phyloP scores from a whole-genome alignment of 305 asterid genomes.

The Fraxinus sp. region DNA sequence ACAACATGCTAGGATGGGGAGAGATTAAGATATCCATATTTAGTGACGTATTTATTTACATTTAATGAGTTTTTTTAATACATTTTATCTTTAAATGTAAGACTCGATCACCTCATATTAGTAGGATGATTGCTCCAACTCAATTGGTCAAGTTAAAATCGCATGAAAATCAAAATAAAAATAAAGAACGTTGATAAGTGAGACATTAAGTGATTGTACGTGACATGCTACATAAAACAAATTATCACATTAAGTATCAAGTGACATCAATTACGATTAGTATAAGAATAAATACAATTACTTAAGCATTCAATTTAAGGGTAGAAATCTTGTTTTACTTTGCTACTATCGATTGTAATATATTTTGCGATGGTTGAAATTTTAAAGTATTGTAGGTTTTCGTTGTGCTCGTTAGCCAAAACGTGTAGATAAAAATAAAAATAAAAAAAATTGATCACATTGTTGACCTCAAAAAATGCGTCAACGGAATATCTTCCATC shows the following conservation, averaged over 20 bases:
- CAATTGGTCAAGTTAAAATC: not conserved
- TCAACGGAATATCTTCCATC: too few species aligned
- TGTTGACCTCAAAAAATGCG: too few species aligned
- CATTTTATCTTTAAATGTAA: too few species aligned
- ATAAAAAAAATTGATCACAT: too few species aligned
- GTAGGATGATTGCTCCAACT: not conserved
- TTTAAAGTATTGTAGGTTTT: not conserved
- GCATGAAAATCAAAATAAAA: not conserved
- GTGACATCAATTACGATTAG: not conserved
- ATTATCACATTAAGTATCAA: too few species aligned
- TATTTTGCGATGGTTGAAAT: not conserved
- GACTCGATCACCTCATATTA: not conserved
- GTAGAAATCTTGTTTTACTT: not conserved
- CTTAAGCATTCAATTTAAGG: too few species aligned
- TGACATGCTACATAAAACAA: not conserved
- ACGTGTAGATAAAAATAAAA: too few species aligned
- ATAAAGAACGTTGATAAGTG: not conserved
- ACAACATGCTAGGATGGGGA: not conserved
- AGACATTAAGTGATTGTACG: not conserved
- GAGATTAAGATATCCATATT: too few species aligned
- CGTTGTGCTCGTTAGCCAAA: not conserved
- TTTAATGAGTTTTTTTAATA: too few species aligned
- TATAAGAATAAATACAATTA: too few species aligned
- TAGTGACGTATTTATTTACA: too few species aligned
- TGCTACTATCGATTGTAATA: not conserved